Percentiles rank a stretch among this genome's conserved stretches.
phyloP scores from a whole-genome alignment of 2,329 filamentous ascomycete genomes.

The Phyllosticta paracitricarpa region DNA sequence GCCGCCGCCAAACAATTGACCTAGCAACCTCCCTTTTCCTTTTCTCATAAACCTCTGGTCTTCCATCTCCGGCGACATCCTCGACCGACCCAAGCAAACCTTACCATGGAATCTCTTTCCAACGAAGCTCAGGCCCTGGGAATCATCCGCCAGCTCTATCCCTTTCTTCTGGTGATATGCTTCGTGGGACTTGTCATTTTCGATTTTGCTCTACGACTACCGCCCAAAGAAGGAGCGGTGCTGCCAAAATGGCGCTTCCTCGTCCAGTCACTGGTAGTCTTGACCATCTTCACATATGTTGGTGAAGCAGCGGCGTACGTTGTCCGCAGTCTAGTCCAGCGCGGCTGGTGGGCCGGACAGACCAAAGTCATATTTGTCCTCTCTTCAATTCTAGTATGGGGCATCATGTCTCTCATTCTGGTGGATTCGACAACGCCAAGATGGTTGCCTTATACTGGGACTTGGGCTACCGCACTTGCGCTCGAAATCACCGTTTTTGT shows the following conservation, averaged over 20 bases:
- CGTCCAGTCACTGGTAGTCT: neutral
- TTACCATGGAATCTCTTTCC: conserved; percentile 5
- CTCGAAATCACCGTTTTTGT: conserved; percentile 23
- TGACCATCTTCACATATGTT: conserved; percentile 8
- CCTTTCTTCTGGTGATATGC: conserved; percentile 1
- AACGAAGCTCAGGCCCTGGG: conserved; percentile 1
- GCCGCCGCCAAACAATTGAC: neutral
- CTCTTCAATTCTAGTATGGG: conserved; percentile 26
- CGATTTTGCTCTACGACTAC: conserved; percentile 7
- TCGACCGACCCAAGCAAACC: neutral
- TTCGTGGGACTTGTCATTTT: neutral
- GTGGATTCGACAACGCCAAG: conserved; percentile 17
- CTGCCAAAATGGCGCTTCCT: neutral
- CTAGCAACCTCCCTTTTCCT: neutral
- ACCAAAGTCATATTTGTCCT: conserved; percentile 25
- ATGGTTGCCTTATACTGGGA: conserved; percentile 27
- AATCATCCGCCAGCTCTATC: conserved; percentile 2
- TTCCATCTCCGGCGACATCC: neutral
- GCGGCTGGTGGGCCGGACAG: conserved; percentile 22
- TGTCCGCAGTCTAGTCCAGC: conserved; percentile 19
- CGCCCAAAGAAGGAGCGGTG: neutral
- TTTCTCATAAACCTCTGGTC: neutral
- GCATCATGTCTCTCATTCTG: conserved; percentile 17
- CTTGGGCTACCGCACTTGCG: conserved; percentile 23
- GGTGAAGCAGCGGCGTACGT: conserved; percentile 17